Percentiles rank a stretch among this genome's conserved stretches.
These are phyloP conservation scores for Chenopodium album DNA, from an alignment of 148 eudicot genomes.

Conservation along the genomic window DNA sequence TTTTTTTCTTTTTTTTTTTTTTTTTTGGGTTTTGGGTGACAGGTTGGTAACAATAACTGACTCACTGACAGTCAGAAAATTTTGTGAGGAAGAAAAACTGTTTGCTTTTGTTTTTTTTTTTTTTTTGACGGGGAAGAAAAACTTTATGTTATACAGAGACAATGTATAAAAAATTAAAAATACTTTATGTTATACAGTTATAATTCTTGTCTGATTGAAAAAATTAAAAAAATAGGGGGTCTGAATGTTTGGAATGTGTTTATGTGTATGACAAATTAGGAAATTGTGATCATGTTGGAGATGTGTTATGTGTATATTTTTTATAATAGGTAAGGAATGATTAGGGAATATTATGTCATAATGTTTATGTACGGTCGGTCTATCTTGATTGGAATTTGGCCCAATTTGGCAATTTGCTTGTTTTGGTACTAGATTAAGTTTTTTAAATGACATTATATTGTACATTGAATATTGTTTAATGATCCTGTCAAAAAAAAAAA, in stretches of 20 bases:
- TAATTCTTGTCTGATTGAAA: neutral
- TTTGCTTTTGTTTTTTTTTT: too few species aligned
- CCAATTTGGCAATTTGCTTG: too few species aligned
- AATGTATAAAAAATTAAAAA: too few species aligned
- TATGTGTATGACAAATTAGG: neutral
- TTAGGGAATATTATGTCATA: neutral
- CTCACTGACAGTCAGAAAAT: conserved; percentile 6
- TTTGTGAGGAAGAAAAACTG: neutral
- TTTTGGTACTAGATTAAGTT: neutral
- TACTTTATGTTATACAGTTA: neutral
- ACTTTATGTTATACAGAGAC: too few species aligned
- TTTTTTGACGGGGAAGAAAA: too few species aligned
- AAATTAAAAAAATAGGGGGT: neutral
- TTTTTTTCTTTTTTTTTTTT: neutral
- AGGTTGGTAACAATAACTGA: conserved; percentile 9
- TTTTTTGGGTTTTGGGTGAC: conserved; percentile 2
- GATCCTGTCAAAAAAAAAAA: neutral
- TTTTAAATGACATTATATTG: neutral
- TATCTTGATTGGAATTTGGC: neutral
- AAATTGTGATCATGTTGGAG: neutral
- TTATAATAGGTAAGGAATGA: conserved; percentile 7
- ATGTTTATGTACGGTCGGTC: neutral
- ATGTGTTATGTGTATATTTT: neutral
- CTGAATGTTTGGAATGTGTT: neutral
- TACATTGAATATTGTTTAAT: neutral